Conservation (phyloP, 2,329 filamentous ascomycete species). For the Myrmaecium sp. region DNA sequence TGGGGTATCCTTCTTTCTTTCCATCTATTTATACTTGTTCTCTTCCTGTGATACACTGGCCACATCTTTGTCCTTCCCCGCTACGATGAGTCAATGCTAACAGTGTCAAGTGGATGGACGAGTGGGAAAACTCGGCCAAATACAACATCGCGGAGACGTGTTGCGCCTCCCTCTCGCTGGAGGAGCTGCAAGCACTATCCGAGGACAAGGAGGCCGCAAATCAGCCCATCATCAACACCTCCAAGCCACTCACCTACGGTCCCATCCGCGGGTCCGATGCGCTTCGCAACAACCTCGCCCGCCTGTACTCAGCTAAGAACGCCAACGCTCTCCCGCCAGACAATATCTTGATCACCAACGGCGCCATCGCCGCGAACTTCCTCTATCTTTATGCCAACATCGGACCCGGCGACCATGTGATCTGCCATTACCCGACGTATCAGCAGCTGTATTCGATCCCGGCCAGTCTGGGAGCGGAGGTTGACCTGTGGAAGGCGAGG, state of each 20-base stretch:
- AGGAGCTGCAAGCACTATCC: conserved; percentile 45
- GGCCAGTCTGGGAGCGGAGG: conserved; percentile 55
- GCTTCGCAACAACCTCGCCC: conserved; percentile 47
- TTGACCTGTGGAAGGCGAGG: conserved; percentile 58
- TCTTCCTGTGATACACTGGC: no score
- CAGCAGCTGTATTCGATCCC: conserved; percentile 71
- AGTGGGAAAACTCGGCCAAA: conserved; percentile 33
- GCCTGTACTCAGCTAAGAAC: conserved; percentile 43
- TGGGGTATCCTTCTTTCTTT: conserved; percentile 1
- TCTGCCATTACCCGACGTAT: conserved; percentile 77
- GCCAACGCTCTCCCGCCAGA: conserved; percentile 33
- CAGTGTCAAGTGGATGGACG: conserved; percentile 37
- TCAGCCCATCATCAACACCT: conserved; percentile 27
- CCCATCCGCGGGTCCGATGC: conserved; percentile 50
- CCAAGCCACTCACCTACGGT: conserved; percentile 53
- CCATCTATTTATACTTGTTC: neutral
- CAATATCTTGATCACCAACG: conserved; percentile 59
- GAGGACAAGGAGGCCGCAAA: conserved; percentile 32
- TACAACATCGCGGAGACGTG: conserved; percentile 70
- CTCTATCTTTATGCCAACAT: conserved; percentile 59
- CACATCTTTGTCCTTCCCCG: no score
- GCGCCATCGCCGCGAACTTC: conserved; percentile 75
- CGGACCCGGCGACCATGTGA: conserved; percentile 60
- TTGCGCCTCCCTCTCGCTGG: conserved; percentile 54
- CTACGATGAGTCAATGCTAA: conserved; percentile 7